A percentile compares a stretch with the other conserved stretches of the same genome.
Evolutionary conservation across 306 rosid species (phyloP).

Genomic region (Gynostemma pentaphyllum): DNA sequence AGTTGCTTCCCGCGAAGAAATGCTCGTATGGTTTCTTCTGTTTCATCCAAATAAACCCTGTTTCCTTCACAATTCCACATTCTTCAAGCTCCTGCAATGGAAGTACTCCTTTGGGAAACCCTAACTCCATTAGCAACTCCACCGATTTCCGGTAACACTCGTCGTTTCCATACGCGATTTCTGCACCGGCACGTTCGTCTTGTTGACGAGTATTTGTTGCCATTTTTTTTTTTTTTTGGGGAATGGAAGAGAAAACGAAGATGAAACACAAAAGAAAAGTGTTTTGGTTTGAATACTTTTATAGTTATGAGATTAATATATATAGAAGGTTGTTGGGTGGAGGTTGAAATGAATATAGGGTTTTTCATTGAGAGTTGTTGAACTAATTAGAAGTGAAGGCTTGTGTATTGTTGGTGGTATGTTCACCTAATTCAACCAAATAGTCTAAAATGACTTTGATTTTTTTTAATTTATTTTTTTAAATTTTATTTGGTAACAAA

Average conservation of each 20-base stretch:
- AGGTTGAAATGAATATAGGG: not conserved
- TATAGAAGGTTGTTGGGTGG: not conserved
- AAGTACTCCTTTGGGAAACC: slow-evolving; percentile 66
- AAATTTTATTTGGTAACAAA: not conserved
- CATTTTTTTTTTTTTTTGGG: no score
- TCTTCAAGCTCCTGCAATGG: slow-evolving; percentile 60
- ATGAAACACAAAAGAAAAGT: not conserved
- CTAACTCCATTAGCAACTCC: slow-evolving; percentile 51
- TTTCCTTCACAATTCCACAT: slow-evolving; percentile 65
- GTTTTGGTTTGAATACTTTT: not conserved
- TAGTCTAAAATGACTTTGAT: no score
- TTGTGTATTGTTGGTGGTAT: not conserved
- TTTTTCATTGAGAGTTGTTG: not conserved
- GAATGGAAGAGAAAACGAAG: no score
- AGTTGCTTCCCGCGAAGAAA: slow-evolving; percentile 32
- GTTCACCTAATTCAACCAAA: slow-evolving; percentile 3
- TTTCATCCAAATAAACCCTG: slow-evolving; percentile 82
- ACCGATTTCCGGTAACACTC: slow-evolving; percentile 39
- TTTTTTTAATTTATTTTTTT: no score
- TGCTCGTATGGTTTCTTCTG: slow-evolving; percentile 60
- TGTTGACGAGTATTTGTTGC: not conserved
- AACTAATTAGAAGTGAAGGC: not conserved
- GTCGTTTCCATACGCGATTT: slow-evolving; percentile 46
- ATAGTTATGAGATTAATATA: no score
- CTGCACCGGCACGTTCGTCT: slow-evolving; percentile 50